Evolutionary conservation across 1,284 basidiomycete species (phyloP), one percentile per base, ranked within the genome.

Genomic region (Ceratobasidium papillatum): DNA sequence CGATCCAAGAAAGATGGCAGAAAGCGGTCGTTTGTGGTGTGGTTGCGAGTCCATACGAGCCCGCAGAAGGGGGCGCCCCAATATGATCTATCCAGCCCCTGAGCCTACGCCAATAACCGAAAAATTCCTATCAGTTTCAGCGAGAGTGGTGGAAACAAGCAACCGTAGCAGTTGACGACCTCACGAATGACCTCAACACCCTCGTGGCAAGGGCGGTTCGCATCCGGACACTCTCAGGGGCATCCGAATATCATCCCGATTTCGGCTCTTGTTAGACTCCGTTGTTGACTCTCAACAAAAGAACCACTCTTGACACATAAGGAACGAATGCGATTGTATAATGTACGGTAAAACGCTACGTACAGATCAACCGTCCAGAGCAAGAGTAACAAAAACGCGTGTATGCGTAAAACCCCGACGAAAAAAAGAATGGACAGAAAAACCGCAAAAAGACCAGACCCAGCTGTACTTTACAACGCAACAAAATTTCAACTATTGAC

Each of bases 1-100:
- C 27, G 27, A 49, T 25, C 77, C 77, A n/a, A 77, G 45, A 65
- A 77, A 77, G 43, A 77, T 77, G 34, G 77, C 77, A 22, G 77
- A 77, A 32, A 75, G 63, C 11, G 77, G 77, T 34, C 77, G 76
- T 32, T 69, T 73, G 62, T 58, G 27, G 38, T 41, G 63, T 45
- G 61, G 27, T 41, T 25, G n/a, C 25, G 61, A 45, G 25, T 41
- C 59, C 69, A 73, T 73, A 27, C 36, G 38, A 34, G 41, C 14
- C 30, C 14, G 27, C n/a, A 27, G 36, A 22, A 12, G 45, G 11
- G 38, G 43, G 36, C 22, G 17, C 17, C 9, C 36, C 22, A 62
- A 32, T 64, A 59, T 9, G 41, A 32, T 38, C 19, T 59, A 4
- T 14, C 7, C 38, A 52, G 63, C 14, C 63, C 47, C 45, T 52